phyloP scores from a whole-genome alignment of 352 stramenopile genomes.

The Pythium chondricola region DNA sequence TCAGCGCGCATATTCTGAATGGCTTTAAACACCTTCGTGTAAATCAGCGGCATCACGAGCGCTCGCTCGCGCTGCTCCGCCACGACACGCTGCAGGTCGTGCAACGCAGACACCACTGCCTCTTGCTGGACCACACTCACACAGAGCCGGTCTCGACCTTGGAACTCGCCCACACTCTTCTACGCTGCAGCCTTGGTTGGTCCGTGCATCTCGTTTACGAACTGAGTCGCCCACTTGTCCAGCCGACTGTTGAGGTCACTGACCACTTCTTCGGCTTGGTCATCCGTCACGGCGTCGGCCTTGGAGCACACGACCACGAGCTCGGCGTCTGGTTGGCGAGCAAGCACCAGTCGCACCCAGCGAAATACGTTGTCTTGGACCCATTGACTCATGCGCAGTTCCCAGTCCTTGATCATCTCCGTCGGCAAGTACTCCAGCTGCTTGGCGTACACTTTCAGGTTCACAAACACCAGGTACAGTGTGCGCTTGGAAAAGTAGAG shows the following conservation, averaged over 20 bases:
- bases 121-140: not conserved
- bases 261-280: not conserved
- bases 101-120: not conserved
- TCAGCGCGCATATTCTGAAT: not conserved
- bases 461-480: slow-evolving; percentile 1
- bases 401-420: not conserved
- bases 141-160: too few relatives aligned
- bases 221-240: not conserved
- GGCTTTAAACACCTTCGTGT: not conserved
- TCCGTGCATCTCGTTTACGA: not conserved
- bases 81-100: not conserved
- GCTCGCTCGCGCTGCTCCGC: not conserved
- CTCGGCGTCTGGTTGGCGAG: slow-evolving; percentile 4
- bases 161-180: not conserved
- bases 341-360: slow-evolving; percentile 1
- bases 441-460: not conserved
- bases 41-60: not conserved
- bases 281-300: not conserved
- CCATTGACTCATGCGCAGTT: not conserved
- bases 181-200: not conserved
- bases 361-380: not conserved
- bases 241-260: not conserved
- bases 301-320: slow-evolving; percentile 4
- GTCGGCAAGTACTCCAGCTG: not conserved
- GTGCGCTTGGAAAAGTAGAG: slow-evolving; percentile 5